Base-by-base conservation (phyloP, 306 rosid species). In the Pterocarpus santalinus region DNA sequence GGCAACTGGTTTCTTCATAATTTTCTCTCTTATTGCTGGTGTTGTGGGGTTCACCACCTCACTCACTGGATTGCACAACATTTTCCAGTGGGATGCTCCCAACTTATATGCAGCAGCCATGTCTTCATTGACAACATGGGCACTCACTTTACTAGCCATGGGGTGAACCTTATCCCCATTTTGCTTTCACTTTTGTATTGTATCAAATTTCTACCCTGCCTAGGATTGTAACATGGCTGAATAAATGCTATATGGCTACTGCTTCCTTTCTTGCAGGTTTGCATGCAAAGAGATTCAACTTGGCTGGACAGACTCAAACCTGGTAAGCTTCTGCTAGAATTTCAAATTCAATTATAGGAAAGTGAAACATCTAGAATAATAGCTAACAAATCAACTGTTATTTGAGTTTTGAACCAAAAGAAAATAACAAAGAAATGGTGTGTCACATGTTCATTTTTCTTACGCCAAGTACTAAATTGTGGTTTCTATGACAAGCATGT, bases 201-300 rank as follows among this genome's bases (percentile, higher is more conserved):
- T 22, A 11, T 30, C 57, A 17, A 49, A 5, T 47, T 69, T 62
- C 58, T 38, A 58, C 33, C 8, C 7, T 82, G 68, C 33, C 8
- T 11, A 2, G 0, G 17, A 33, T 53, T 72, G 60, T 61, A 10
- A 38, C 61, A 66, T 73, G 56, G 16, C 7, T 65, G 7, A 65
- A 33, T 65, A 6, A 17, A 7, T 33, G 43, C 4, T 28, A 53
- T 7, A 33, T 68, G 55, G 5, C 55, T 65, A 32, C 30, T 69
- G 4, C 57, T 72, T 60, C 13, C 65, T 70, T 70, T 71, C 17
- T 58, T 89, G 78, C 90, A 95, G 99, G 75, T 90, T 93, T 56
- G 99, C 99, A 1, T 90, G 97, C 77, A 95, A 93, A 81, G 98
- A 93, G 86, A 93, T 95, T 81, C 77, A 90, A 7, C 88, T 85